Evolutionary conservation across 495 filamentous ascomycete species (phyloP).

Genomic region (Hyaloscypha variabilis): DNA sequence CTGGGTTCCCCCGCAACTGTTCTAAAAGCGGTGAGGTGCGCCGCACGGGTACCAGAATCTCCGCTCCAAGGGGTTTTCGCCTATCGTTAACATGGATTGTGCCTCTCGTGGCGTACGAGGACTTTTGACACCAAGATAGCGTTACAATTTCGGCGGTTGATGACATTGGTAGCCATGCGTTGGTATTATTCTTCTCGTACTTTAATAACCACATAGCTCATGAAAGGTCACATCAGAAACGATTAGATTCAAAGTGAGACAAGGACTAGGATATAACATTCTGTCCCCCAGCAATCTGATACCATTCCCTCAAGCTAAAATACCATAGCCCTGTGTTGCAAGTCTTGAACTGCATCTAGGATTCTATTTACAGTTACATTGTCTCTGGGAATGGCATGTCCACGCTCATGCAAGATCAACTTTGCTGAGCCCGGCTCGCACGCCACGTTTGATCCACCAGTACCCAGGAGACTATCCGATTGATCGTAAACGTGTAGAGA

Average conservation of each 20-base stretch:
- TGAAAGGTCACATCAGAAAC: not conserved
- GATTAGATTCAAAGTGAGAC: not conserved
- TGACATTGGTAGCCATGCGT: not conserved
- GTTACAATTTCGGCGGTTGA: not conserved
- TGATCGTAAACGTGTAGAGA: conserved; percentile 6
- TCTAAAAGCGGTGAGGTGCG: no score
- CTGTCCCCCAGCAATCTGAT: not conserved
- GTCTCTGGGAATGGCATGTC: conserved; percentile 11
- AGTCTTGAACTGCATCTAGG: conserved; percentile 1
- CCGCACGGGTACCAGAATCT: no score
- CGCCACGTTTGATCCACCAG: not conserved
- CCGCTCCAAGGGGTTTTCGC: no score
- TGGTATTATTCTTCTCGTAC: not conserved
- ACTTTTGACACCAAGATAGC: not conserved
- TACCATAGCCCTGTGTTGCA: not conserved
- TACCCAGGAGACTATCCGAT: not conserved
- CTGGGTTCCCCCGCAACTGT: no score
- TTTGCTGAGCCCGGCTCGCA: conserved; percentile 7
- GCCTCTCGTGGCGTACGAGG: not conserved
- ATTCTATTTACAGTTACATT: not conserved
- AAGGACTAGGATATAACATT: not conserved
- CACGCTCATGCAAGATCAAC: not conserved
- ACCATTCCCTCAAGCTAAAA: conserved; percentile 2
- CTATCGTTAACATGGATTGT: no score
- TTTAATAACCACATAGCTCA: not conserved